Evolutionary conservation across 1,284 basidiomycete species (phyloP), one percentile per base, ranked within the genome.

Genomic region (Ustilago crameri): DNA sequence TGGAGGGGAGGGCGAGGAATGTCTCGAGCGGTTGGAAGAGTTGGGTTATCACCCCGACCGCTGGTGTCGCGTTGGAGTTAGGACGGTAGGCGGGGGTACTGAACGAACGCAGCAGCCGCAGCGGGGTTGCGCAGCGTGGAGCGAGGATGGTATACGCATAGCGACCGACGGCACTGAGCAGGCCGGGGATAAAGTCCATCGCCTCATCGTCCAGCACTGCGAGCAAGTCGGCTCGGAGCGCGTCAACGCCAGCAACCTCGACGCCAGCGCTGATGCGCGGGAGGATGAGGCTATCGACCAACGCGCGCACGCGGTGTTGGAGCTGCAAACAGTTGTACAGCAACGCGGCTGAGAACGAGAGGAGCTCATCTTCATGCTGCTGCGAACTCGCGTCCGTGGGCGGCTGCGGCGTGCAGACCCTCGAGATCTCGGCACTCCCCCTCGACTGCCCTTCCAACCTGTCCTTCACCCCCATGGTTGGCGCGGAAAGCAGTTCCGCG

Each of bases 91-190:
- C 23, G 1, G 61, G 92, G 1, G 90, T 91, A 0, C 93, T 92
- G 74, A 96, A 91, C 0, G 92, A 91, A 45, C 93, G 89, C 47
- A 97, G 92, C 10, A 91, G 89, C 35, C 91, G 88, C 41, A 98
- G 87, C 3, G 91, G 90, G 74, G 96, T 94, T 64, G 89, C 90
- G 70, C 91, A 93, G 14, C 93, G 89, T 49, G 88, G 88, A 7
- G 88, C 88, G 22, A 98, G 85, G 55, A 95, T 89, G 5, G 85
- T 79, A 14, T 58, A 57, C 5, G 68, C 52, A 1, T 45, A 23
- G 0, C 51, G 26, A 1, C 59, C 62, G 7, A 74, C 55, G 1
- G 27, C 38, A 0, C 48, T 44, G 14, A 42, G 24, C 0, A 71
- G 34, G 0, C 57, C 62, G 0, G 61, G 50, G 20, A 71, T 50